Percentiles rank a stretch among this genome's conserved stretches.
Conservation (phyloP, 305 asterid genomes). For the Fraxinus angustifolia region DNA sequence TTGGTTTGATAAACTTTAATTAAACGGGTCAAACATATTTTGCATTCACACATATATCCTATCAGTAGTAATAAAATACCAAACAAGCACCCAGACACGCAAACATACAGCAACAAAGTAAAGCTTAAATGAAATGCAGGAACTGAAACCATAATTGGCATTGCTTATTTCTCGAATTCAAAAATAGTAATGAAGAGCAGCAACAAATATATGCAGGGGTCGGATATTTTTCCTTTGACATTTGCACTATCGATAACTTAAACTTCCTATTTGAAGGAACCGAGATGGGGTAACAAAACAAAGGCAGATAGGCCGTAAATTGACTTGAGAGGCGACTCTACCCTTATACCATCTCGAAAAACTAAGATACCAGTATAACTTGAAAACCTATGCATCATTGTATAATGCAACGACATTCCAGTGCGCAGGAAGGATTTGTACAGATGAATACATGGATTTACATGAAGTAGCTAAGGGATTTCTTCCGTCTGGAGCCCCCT, state of each 20-base stretch:
- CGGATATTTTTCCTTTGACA: not conserved
- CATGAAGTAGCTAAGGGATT: constrained; percentile 77
- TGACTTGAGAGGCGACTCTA: constrained; percentile 27
- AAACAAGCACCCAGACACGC: not conserved
- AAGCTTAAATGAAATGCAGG: not conserved
- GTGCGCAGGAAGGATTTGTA: constrained; percentile 18
- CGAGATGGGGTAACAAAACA: constrained; percentile 15
- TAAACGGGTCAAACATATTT: not conserved
- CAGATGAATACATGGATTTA: constrained; percentile 34
- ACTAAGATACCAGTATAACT: constrained; percentile 10
- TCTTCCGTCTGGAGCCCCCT: constrained; percentile 79
- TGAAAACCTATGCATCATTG: constrained; percentile 38
- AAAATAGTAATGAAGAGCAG: not conserved
- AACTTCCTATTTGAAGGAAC: not conserved
- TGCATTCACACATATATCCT: not conserved
- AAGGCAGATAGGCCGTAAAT: constrained; percentile 29
- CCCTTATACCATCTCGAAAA: constrained; percentile 38
- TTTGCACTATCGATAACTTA: not conserved
- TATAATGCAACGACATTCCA: constrained; percentile 27
- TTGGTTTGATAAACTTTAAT: not conserved
- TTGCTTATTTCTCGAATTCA: not conserved
- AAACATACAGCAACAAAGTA: not conserved
- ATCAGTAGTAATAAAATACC: not conserved
- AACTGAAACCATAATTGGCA: not conserved
- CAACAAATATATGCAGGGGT: not conserved